Conservation (phyloP, 352 stramenopile genomes). For the Pythium phragmiticola region DNA sequence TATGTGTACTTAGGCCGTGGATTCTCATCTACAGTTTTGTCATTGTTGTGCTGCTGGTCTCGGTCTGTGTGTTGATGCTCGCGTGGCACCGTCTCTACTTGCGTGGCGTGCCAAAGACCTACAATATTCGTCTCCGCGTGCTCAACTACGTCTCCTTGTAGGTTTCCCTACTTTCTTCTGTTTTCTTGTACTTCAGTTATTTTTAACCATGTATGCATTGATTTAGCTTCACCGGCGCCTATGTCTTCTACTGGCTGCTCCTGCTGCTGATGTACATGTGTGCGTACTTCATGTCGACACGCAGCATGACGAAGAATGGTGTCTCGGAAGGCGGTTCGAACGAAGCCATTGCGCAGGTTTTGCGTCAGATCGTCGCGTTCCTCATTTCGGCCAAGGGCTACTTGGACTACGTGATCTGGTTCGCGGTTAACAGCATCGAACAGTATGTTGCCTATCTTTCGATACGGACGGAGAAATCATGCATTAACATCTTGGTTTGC, state of each 20-base stretch:
- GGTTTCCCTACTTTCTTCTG: conserved; percentile 14
- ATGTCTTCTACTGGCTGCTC: conserved; percentile 89
- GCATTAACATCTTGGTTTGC: not conserved
- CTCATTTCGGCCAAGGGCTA: conserved; percentile 84
- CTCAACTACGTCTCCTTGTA: conserved; percentile 90
- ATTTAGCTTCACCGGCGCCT: conserved; percentile 74
- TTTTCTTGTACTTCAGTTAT: not conserved
- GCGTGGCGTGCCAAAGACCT: conserved; percentile 83
- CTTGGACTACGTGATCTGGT: conserved; percentile 89
- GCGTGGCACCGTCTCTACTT: conserved; percentile 85
- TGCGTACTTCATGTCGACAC: conserved; percentile 85
- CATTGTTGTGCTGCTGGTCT: conserved; percentile 81
- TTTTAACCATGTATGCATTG: conserved; percentile 1
- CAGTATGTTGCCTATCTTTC: conserved; percentile 29
- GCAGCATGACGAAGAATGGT: conserved; percentile 40
- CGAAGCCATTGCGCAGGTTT: conserved; percentile 61
- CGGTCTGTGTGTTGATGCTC: conserved; percentile 77
- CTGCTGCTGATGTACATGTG: conserved; percentile 88
- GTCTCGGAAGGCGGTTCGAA: conserved; percentile 35
- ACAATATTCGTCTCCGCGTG: conserved; percentile 87
- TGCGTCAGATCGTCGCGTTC: conserved; percentile 83
- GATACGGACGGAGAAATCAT: not conserved
- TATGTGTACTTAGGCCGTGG: conserved; percentile 57
- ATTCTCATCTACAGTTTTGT: conserved; percentile 88
- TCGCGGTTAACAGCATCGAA: conserved; percentile 88